Evolutionary conservation across 2,329 filamentous ascomycete genomes (phyloP).

Genomic region (Hirsutella minnesotensis): DNA sequence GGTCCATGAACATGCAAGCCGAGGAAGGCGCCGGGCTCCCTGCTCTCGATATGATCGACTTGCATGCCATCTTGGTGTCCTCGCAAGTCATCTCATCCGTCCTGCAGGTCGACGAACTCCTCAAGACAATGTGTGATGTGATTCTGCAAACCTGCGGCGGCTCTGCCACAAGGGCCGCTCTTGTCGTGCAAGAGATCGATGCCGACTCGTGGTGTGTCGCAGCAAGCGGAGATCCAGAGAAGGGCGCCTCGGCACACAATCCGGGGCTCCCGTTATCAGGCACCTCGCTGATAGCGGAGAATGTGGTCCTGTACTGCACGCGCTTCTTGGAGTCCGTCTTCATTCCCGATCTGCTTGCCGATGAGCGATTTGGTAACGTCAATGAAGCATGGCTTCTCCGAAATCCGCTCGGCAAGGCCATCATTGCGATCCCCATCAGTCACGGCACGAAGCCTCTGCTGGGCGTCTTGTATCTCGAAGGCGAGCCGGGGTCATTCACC

Average conservation of each 20-base stretch:
- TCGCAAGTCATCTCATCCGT: conserved; percentile 74
- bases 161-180: conserved; percentile 58
- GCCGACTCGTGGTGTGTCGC: conserved; percentile 58
- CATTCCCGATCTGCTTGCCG: conserved; percentile 58
- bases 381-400: conserved; percentile 54
- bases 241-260: conserved; percentile 53
- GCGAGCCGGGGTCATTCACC: conserved; percentile 63
- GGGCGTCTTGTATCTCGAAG: conserved; percentile 65
- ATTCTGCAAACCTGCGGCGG: conserved; percentile 67
- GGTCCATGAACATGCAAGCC: conserved; percentile 41
- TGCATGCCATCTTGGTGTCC: conserved; percentile 66
- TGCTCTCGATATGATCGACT: conserved; percentile 71
- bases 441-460: conserved; percentile 60
- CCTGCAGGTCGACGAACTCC: conserved; percentile 59
- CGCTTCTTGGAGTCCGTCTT: conserved; percentile 68
- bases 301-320: conserved; percentile 65
- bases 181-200: conserved; percentile 59
- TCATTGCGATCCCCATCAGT: conserved; percentile 70
- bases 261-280: conserved; percentile 52
- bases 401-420: conserved; percentile 59
- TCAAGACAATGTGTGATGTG: conserved; percentile 73
- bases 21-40: conserved; percentile 53
- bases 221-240: conserved; percentile 60
- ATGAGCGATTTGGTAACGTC: conserved; percentile 70
- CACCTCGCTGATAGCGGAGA: conserved; percentile 60